Conservation (phyloP, 2,329 filamentous ascomycete genomes). For the Ophiostoma angusticollis region DNA sequence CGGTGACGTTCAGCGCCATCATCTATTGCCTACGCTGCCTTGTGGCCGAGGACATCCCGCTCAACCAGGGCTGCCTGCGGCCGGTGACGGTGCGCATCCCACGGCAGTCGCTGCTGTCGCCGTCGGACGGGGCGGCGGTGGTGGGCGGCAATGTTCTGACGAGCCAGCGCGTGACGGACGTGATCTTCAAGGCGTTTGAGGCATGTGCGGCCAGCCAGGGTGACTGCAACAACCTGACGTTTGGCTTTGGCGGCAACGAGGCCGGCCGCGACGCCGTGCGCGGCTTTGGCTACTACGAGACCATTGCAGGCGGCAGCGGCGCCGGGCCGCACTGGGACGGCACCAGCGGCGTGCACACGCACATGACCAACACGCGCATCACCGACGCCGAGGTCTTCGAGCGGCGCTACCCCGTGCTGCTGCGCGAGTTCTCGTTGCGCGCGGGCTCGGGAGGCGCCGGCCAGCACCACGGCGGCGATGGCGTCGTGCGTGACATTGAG, state of each 20-base stretch:
- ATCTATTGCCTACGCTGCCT: slow-evolving; percentile 76
- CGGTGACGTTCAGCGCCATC: slow-evolving; percentile 66
- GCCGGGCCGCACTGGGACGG: slow-evolving; percentile 63
- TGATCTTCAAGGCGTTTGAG: slow-evolving; percentile 67
- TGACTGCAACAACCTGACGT: slow-evolving; percentile 75
- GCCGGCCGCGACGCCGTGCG: slow-evolving; percentile 43
- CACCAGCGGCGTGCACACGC: slow-evolving; percentile 63
- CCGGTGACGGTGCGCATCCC: slow-evolving; percentile 67
- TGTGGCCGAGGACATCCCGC: slow-evolving; percentile 68
- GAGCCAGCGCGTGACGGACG: slow-evolving; percentile 68
- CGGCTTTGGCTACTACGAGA: slow-evolving; percentile 81
- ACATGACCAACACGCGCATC: slow-evolving; percentile 80
- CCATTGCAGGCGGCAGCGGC: slow-evolving; percentile 65
- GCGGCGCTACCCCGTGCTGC: slow-evolving; percentile 58
- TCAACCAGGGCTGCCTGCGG: slow-evolving; percentile 74
- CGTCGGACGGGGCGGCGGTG: slow-evolving; percentile 64
- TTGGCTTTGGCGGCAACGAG: slow-evolving; percentile 62
- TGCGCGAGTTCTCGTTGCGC: slow-evolving; percentile 57
- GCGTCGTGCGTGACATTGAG: slow-evolving; percentile 67
- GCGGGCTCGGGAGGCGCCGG: slow-evolving; percentile 51
- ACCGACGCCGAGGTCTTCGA: slow-evolving; percentile 73
- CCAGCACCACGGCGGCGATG: slow-evolving; percentile 59
- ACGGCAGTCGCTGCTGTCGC: slow-evolving; percentile 58
- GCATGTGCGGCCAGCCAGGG: slow-evolving; percentile 71
- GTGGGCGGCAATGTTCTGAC: slow-evolving; percentile 77